Base-by-base conservation (phyloP, 352 stramenopile genomes). In the Peronosclerospora sorghi region DNA sequence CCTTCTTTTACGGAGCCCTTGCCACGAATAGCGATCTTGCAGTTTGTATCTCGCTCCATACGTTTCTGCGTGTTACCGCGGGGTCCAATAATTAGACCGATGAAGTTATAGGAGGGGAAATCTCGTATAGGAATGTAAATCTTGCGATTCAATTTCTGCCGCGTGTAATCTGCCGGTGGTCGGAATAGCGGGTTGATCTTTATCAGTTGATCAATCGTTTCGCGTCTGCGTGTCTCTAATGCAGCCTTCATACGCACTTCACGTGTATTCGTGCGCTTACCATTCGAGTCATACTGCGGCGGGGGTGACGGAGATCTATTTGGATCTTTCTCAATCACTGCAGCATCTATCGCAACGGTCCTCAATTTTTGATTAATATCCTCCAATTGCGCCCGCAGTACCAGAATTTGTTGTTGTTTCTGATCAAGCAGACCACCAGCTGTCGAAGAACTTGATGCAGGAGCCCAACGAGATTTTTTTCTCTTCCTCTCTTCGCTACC, bases 91-190 rank as follows among this genome's bases (percentile, higher is more conserved):
- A 99, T 98, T 23, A 99, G 63, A 2, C 94, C 96, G 37, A 99
- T 99, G 63, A 99, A 99, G 65, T 99, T 99, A 73, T 99, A 99
- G 4, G 80, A 93, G 0, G 96, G 97, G 74, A 96, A 98, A 30
- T 98, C 87, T 32, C 97, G 93, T 30, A 97, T 73, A 0, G 96
- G 96, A 61, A 99, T 98, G 53, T 96, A 96, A 47, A 99, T 92
- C 69, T 98, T 98, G 28, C 91, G 86, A 35, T 70, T 83, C 39
- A 96, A 72, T 68, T 97, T 98, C 45, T 89, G 73, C 39, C 83
- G 88, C 39, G 90, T 75, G 50, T 97, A 92, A 48, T 93, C 83
- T 0, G 83, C 68, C 5, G 85, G 82, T 10, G 77, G 80, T 4
- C 77, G 81, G 36, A 86, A 94, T 24, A 93, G 66, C 19, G 86